Base-by-base conservation (phyloP, 2,329 filamentous ascomycete genomes). In the Onygenales sp. region DNA sequence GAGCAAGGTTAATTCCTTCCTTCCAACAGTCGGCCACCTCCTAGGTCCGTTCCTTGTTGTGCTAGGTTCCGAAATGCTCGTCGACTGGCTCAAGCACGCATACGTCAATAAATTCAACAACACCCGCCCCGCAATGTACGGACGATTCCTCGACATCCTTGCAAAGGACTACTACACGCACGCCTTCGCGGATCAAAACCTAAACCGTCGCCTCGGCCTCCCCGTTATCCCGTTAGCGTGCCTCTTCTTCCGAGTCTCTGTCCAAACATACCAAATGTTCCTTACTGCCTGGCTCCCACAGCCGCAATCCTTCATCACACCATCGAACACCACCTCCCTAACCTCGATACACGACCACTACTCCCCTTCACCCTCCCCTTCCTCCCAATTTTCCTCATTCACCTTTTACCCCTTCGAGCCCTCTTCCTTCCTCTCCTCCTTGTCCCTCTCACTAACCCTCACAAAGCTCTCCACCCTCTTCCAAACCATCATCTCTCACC, bases 81-180 rank as follows among this genome's bases (percentile, higher is more conserved):
- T 98, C 2, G 93, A 98, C 70, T 91, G 88, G 81, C 81, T 96
- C 68, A 98, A 98, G 69, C 94, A 98, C 66, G 89, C 89, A 21
- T 98, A 97, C 67, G 94, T 98, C 67, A 91, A 85, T 66, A 98
- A 98, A 67, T 98, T 98, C 75, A 98, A 98, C 76, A 95, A 95
- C 62, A 90, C 91, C 60, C 92, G 93, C 58, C 93, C 93, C 2
- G 82, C 81, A 6, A 87, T 98, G 53, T 98, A 98, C 68, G 81
- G 83, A 51, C 83, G 90, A 27, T 95, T 93, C 65, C 79, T 97
- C 13, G 94, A 98, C 65, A 88, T 98, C 4, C 74, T 98, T 6
- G 91, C 90, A 59, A 97, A 97, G 69, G 93, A 98, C 68, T 98
- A 98, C 71, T 98, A 98, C 67, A 92, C 90, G 0, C 92, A 96